Conservation (phyloP, 257 asterid genomes). For the Orobanche coerulescens region DNA sequence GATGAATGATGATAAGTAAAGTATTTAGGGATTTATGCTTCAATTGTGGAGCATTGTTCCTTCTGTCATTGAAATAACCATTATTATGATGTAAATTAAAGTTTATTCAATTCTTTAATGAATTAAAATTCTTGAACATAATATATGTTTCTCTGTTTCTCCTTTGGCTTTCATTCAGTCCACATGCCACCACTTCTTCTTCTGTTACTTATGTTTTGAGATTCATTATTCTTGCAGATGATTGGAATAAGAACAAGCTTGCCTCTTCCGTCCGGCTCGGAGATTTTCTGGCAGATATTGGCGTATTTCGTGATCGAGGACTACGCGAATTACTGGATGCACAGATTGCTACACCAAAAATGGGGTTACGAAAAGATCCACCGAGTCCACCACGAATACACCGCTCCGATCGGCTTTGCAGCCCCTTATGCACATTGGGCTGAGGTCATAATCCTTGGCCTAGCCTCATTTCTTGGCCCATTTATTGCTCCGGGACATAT, state of each 20-base stretch:
- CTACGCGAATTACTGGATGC: slow-evolving; percentile 69
- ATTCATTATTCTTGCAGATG: slow-evolving; percentile 45
- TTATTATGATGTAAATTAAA: no score
- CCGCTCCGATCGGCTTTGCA: slow-evolving; percentile 65
- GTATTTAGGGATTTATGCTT: no score
- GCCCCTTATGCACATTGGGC: slow-evolving; percentile 83
- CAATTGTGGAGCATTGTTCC: no score
- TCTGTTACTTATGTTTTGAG: no score
- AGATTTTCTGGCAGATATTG: slow-evolving; percentile 48
- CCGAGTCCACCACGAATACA: slow-evolving; percentile 64
- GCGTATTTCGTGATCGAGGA: slow-evolving; percentile 60
- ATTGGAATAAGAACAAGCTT: slow-evolving; percentile 62
- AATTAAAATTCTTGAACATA: not conserved
- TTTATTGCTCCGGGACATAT: slow-evolving; percentile 57
- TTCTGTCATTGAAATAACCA: not conserved
- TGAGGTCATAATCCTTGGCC: slow-evolving; percentile 54
- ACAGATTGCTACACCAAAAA: slow-evolving; percentile 46
- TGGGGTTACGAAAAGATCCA: slow-evolving; percentile 73
- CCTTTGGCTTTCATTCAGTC: not conserved
- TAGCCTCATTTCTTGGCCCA: slow-evolving; percentile 68
- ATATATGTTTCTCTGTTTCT: not conserved
- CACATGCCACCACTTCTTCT: not conserved
- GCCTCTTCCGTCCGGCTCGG: slow-evolving; percentile 52
- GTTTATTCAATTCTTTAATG: no score
- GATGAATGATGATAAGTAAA: not conserved